A percentile compares a stretch with the other conserved stretches of the same genome.
These are phyloP conservation scores for Phytophthora sp. DNA, from an alignment of 352 stramenopile genomes.

Conservation along the genomic window DNA sequence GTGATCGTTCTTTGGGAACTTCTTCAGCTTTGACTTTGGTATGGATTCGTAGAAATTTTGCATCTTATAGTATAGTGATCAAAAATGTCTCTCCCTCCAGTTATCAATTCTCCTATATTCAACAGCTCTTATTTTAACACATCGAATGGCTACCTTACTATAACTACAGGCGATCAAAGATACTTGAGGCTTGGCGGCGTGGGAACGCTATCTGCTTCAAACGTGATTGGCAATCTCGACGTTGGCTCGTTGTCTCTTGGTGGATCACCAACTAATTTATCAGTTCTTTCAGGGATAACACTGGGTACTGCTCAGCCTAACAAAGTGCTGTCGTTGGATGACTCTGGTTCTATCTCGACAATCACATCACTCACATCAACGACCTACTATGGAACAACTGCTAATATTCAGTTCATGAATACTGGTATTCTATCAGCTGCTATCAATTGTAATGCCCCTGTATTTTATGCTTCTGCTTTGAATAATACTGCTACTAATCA, in stretches of 20 bases:
- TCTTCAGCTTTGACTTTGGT: constrained; percentile 17
- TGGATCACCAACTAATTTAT: not conserved
- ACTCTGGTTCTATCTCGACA: not conserved
- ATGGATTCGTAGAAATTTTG: constrained; percentile 21
- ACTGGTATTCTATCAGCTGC: too few species aligned
- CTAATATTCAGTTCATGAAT: too few species aligned
- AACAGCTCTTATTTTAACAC: not conserved
- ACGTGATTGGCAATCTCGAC: not conserved
- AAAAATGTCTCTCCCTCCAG: constrained; percentile 27
- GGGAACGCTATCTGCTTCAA: not conserved
- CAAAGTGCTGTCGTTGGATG: not conserved
- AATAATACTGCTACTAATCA: too few species aligned
- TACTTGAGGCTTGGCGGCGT: not conserved
- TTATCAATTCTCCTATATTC: not conserved
- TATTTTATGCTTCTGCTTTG: too few species aligned
- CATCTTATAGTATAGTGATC: constrained; percentile 17
- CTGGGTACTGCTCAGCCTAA: not conserved
- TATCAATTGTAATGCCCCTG: too few species aligned
- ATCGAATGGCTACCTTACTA: not conserved
- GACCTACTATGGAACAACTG: not conserved
- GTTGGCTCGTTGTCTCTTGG: not conserved
- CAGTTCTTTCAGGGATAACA: not conserved
- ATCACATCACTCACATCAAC: not conserved
- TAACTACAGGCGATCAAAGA: not conserved
- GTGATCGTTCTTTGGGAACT: constrained; percentile 14